phyloP scores from a whole-genome alignment of 306 rosid genomes.

The Cotoneaster glaucophyllus region DNA sequence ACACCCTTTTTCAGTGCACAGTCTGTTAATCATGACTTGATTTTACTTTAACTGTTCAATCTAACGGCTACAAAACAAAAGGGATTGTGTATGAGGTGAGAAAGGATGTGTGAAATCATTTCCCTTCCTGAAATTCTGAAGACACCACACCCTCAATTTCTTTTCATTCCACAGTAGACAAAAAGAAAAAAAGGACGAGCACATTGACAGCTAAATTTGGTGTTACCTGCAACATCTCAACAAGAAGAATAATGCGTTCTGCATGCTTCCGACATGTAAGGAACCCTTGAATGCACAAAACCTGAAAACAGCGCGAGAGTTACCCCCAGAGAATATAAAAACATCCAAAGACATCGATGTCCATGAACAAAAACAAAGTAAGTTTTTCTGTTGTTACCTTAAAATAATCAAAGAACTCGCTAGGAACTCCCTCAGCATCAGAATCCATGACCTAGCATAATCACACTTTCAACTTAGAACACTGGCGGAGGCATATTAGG shows the following conservation, averaged over 20 bases:
- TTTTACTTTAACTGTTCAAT: neutral
- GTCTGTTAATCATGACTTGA: neutral
- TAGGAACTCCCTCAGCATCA: conserved; percentile 98
- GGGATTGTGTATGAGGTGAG: neutral
- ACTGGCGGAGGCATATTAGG: too few relatives aligned
- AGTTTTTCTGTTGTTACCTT: conserved; percentile 46
- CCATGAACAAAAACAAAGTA: neutral
- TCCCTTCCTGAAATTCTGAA: neutral
- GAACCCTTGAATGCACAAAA: conserved; percentile 99
- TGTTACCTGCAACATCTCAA: conserved; percentile 98
- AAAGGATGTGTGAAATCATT: neutral
- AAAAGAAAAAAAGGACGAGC: neutral
- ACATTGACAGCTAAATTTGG: conserved; percentile 13
- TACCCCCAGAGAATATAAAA: conserved; percentile 4
- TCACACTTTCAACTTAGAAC: neutral
- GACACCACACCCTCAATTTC: neutral
- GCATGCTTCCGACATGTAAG: conserved; percentile 99
- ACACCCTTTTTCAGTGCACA: neutral
- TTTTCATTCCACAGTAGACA: too few relatives aligned
- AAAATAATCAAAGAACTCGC: conserved; percentile 98
- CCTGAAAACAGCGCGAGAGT: conserved; percentile 46
- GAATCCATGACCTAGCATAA: conserved; percentile 95
- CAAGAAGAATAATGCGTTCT: conserved; percentile 95
- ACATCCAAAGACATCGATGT: conserved; percentile 7
- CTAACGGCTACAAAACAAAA: neutral